Conservation (phyloP, 495 filamentous ascomycete genomes). For the Penicillium paxilli region DNA sequence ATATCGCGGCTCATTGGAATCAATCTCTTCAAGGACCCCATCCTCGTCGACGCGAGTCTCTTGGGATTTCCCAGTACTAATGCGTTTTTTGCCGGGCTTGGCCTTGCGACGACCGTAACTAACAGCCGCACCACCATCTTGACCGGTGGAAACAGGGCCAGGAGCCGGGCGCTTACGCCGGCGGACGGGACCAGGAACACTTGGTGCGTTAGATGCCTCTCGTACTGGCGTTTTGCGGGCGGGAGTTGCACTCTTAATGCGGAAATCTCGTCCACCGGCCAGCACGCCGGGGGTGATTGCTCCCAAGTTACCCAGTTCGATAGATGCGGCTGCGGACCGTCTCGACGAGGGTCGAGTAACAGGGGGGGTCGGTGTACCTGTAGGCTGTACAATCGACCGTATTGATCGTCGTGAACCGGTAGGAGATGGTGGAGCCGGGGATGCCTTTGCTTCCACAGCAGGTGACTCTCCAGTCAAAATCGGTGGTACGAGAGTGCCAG, state of each 20-base stretch:
- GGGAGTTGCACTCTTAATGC: slow-evolving; percentile 49
- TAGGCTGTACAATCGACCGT: slow-evolving; percentile 12
- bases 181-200: slow-evolving; percentile 46
- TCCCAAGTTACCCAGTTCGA: slow-evolving; percentile 24
- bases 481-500: slow-evolving; percentile 7
- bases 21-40: slow-evolving; percentile 67
- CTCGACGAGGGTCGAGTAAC: slow-evolving; percentile 44
- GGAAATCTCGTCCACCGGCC: slow-evolving; percentile 36
- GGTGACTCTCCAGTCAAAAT: slow-evolving; percentile 13
- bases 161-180: slow-evolving; percentile 73
- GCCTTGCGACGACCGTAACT: slow-evolving; percentile 79
- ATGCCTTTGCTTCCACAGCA: slow-evolving; percentile 17
- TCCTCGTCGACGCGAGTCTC: slow-evolving; percentile 49
- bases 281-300: slow-evolving; percentile 10
- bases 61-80: slow-evolving; percentile 37
- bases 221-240: slow-evolving; percentile 53
- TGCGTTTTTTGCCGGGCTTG: slow-evolving; percentile 63
- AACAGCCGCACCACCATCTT: slow-evolving; percentile 70
- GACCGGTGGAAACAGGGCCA: slow-evolving; percentile 66
- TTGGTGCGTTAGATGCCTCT: slow-evolving; percentile 49
- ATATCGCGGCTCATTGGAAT: slow-evolving; percentile 84
- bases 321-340: slow-evolving; percentile 42
- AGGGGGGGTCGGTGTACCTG: slow-evolving; percentile 34
- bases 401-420: slow-evolving; percentile 28
- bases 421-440: slow-evolving; percentile 29